Evolutionary conservation across 495 filamentous ascomycete genomes (phyloP).

Genomic region (Collariella sp.): DNA sequence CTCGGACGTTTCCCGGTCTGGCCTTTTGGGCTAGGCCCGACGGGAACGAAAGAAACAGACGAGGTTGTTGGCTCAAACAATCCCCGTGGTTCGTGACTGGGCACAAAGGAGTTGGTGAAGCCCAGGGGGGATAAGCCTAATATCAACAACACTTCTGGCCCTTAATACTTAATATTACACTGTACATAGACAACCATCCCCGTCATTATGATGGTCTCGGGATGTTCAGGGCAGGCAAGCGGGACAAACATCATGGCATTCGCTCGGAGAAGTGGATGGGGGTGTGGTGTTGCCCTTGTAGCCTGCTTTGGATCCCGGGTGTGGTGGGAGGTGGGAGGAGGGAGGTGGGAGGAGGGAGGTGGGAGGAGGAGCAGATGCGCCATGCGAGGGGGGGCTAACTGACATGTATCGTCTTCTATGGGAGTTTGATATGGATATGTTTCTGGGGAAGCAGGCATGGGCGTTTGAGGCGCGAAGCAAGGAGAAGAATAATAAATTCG

Average conservation of each 20-base stretch:
- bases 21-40: not conserved
- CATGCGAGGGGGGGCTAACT: slow-evolving; percentile 1
- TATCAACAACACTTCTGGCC: slow-evolving; percentile 20
- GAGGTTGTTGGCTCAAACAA: not conserved
- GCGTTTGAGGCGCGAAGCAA: not conserved
- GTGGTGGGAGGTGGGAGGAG: too few relatives aligned
- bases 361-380: slow-evolving; percentile 2
- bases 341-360: not conserved
- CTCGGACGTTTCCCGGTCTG: not conserved
- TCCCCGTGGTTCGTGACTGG: not conserved
- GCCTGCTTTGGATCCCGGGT: too few relatives aligned
- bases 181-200: slow-evolving; percentile 20
- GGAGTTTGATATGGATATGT: slow-evolving; percentile 1
- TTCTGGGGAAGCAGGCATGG: slow-evolving; percentile 2
- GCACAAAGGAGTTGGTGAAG: not conserved
- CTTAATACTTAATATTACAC: slow-evolving; percentile 28
- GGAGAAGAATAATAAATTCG: slow-evolving; percentile 13
- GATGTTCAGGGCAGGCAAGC: not conserved
- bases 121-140: slow-evolving; percentile 1
- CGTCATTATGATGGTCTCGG: too few relatives aligned
- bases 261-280: not conserved
- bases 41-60: not conserved
- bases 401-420: slow-evolving; percentile 4
- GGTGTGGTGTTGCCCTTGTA: not conserved
- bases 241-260: not conserved